A percentile compares a stretch with the other conserved stretches of the same genome.
Evolutionary conservation across 2,329 filamentous ascomycete genomes (phyloP).

Genomic region (Cladosporium halotolerans): DNA sequence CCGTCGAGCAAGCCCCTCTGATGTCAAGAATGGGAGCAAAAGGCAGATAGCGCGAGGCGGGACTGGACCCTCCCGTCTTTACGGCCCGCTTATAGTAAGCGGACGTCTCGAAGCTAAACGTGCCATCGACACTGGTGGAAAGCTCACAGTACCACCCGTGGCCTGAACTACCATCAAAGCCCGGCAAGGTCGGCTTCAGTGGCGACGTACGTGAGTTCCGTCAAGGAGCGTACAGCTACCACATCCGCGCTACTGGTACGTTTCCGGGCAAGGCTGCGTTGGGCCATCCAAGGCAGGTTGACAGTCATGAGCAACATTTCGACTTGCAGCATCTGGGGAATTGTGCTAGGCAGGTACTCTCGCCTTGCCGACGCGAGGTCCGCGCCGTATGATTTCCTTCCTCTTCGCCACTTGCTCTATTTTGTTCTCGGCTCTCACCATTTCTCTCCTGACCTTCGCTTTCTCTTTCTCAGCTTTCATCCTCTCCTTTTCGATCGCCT

Average conservation of each 20-base stretch:
- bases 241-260: neutral
- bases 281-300: neutral
- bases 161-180: too few relatives aligned
- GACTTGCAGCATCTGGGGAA: neutral
- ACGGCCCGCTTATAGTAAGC: too few relatives aligned
- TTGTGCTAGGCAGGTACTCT: neutral
- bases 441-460: conserved; percentile 13
- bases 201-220: too few relatives aligned
- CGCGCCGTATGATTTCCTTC: neutral
- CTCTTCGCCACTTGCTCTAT: neutral
- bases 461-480: neutral
- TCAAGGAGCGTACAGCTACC: neutral
- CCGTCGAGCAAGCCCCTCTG: too few relatives aligned
- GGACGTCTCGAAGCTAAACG: too few relatives aligned
- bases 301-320: neutral
- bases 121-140: too few relatives aligned
- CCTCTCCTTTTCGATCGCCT: neutral
- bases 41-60: too few relatives aligned
- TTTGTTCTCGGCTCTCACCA: conserved; percentile 13
- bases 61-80: too few relatives aligned
- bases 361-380: neutral
- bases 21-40: too few relatives aligned
- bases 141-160: too few relatives aligned
- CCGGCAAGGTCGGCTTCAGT: too few relatives aligned
- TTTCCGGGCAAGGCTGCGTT: neutral